These are phyloP conservation scores for Ascochyta lentis DNA, from an alignment of 2,329 filamentous ascomycete genomes.

Conservation along the genomic window DNA sequence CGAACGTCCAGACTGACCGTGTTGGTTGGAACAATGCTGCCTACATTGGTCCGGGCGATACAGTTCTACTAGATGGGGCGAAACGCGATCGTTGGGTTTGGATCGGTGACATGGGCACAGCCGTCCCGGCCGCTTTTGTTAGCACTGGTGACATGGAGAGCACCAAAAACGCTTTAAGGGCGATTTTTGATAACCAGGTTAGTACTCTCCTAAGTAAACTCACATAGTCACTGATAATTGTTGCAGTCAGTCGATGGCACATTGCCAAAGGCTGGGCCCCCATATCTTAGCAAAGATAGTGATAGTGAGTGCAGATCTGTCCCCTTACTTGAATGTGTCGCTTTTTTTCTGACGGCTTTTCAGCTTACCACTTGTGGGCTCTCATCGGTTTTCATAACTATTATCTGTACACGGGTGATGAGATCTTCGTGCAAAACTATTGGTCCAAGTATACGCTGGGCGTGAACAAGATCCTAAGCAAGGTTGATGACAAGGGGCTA, in stretches of 20 bases:
- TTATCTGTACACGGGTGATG: conserved; percentile 62
- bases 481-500: conserved; percentile 50
- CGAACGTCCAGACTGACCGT: conserved; percentile 5
- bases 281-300: conserved; percentile 44
- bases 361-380: conserved; percentile 56
- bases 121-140: conserved; percentile 54
- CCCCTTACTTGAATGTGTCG: too few relatives aligned
- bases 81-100: conserved; percentile 15
- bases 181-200: conserved; percentile 55
- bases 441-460: conserved; percentile 59
- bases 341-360: background rate
- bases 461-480: conserved; percentile 55
- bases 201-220: background rate
- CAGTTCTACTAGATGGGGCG: conserved; percentile 10
- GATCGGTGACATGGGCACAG: conserved; percentile 53
- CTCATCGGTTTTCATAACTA: conserved; percentile 67
- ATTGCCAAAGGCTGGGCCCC: conserved; percentile 51
- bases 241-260: conserved; percentile 35
- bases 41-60: conserved; percentile 56
- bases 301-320: conserved; percentile 21
- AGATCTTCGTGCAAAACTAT: conserved; percentile 54
- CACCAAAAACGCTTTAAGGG: conserved; percentile 53
- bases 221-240: too few relatives aligned
- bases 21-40: conserved; percentile 40
- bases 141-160: conserved; percentile 55